Percentiles rank a stretch among this genome's conserved stretches.
These are phyloP conservation scores for Boechera stricta DNA, from an alignment of 345 rosid species.

Conservation along the genomic window DNA sequence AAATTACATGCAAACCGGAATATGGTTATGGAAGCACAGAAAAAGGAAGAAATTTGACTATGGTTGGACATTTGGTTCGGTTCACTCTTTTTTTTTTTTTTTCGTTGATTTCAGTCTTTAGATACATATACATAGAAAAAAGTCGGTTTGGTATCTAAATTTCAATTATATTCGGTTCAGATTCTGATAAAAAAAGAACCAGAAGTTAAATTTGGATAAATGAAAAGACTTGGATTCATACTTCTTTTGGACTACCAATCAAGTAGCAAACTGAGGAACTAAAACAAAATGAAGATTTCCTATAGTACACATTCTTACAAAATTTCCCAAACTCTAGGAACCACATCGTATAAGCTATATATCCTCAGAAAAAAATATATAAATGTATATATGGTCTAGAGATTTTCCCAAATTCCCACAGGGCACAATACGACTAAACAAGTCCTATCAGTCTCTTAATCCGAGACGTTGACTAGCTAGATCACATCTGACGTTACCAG, in stretches of 20 bases:
- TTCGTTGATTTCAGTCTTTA: too few relatives aligned
- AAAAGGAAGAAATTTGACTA: too few relatives aligned
- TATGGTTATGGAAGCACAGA: too few relatives aligned
- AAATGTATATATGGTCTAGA: conserved; percentile 14
- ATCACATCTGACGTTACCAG: conserved; percentile 70
- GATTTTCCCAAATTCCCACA: neutral
- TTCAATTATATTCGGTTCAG: neutral
- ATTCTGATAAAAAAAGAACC: too few relatives aligned
- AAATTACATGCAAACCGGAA: too few relatives aligned
- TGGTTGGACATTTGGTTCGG: too few relatives aligned
- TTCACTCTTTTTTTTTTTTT: too few relatives aligned
- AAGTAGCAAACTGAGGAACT: neutral
- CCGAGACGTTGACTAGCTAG: conserved; percentile 60
- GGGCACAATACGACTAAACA: neutral
- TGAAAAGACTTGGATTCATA: too few relatives aligned
- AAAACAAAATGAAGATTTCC: neutral
- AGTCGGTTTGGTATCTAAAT: neutral
- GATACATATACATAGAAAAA: too few relatives aligned
- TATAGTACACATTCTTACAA: conserved; percentile 16
- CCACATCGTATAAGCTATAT: conserved; percentile 5
- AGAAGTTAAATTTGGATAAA: neutral
- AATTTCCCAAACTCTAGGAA: neutral
- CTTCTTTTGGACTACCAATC: too few relatives aligned
- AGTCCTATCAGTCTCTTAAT: conserved; percentile 22
- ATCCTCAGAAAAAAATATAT: neutral